Base-by-base conservation (phyloP, 2,329 filamentous ascomycete species). In the Trichoderma sp. region DNA sequence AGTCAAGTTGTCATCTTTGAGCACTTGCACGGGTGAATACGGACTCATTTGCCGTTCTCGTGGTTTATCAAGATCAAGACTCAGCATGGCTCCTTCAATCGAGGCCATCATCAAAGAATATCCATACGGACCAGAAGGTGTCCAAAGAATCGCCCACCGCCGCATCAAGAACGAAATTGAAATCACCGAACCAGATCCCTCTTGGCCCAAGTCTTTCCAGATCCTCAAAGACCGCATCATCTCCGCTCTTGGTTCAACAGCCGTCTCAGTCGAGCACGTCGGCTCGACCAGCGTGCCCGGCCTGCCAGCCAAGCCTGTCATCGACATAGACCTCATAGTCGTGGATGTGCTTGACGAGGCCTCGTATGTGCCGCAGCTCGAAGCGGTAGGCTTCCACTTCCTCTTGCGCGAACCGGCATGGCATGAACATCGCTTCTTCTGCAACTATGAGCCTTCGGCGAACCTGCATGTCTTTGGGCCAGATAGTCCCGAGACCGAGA, bases 251-350 rank as follows among this genome's bases (percentile, higher is more conserved):
- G 83, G 82, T n/a, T 60, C 78, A 24, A 77, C 84, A 4, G 76
- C 83, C n/a, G 35, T 87, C 6, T 78, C 80, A 27, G 81, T 90
- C 69, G 77, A 81, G 21, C 88, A 90, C 78, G 82, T 86, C 38
- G 88, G 88, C 31, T 89, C 87, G 14, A 90, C 89, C 33, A 87
- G 86, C 68, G 82, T 90, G 7, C 86, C 87, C 0, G 82, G 80
- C 8, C 83, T 90, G 4, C 83, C 86, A 0, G 88, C 89, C 63
- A 90, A 90, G 81, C 82, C 84, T 35, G 81, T 89, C 64, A 87
- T 90, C 64, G 88, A 90, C 78, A 83, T 90, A 33, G 89, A 90
- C 78, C 80, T 90, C 9, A 82, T 85, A 4, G 83, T 90, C 8
- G 65, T 78, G 3, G 82, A 88, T 65, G 75, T 84, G 29, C 77